A percentile compares a stretch with the other conserved stretches of the same genome.
phyloP scores from a whole-genome alignment of 768 basidiomycete genomes.

The Lactarius sanguifluus region DNA sequence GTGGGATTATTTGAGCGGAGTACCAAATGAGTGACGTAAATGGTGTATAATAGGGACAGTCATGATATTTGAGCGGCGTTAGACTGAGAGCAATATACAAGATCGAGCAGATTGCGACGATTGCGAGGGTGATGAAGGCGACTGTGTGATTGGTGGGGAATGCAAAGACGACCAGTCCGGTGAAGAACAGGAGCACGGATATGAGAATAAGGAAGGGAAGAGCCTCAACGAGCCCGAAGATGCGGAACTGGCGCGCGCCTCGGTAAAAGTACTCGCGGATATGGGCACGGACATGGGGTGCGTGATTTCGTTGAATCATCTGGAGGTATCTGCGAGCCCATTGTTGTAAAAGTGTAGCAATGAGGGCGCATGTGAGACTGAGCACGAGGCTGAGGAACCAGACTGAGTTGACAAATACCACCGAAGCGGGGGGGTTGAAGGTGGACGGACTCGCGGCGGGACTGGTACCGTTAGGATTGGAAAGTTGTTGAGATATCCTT shows the following conservation, averaged over 20 bases:
- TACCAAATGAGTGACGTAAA: not conserved
- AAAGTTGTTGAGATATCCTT: not conserved
- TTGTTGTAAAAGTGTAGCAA: conserved; percentile 10
- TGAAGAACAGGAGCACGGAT: not conserved
- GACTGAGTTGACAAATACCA: conserved; percentile 1
- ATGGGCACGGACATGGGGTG: not conserved
- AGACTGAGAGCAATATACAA: not conserved
- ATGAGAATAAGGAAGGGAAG: conserved; percentile 30
- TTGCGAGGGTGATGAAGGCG: not conserved
- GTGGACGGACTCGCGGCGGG: not conserved
- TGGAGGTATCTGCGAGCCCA: conserved; percentile 11
- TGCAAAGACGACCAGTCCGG: conserved; percentile 7
- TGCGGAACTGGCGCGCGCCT: conserved; percentile 41
- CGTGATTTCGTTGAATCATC: not conserved
- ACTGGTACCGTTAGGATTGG: not conserved
- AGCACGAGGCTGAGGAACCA: conserved; percentile 12
- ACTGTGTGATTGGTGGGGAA: conserved; percentile 5
- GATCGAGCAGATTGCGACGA: not conserved
- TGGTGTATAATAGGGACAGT: conserved; percentile 3
- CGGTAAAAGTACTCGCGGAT: conserved; percentile 35
- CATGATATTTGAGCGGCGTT: not conserved
- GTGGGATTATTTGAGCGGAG: not conserved
- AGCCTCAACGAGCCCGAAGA: conserved; percentile 41
- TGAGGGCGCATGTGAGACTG: not conserved
- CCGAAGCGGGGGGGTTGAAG: not conserved